These are phyloP conservation scores for Monilinia polystroma DNA, from an alignment of 2,329 filamentous ascomycete genomes.

Conservation along the genomic window DNA sequence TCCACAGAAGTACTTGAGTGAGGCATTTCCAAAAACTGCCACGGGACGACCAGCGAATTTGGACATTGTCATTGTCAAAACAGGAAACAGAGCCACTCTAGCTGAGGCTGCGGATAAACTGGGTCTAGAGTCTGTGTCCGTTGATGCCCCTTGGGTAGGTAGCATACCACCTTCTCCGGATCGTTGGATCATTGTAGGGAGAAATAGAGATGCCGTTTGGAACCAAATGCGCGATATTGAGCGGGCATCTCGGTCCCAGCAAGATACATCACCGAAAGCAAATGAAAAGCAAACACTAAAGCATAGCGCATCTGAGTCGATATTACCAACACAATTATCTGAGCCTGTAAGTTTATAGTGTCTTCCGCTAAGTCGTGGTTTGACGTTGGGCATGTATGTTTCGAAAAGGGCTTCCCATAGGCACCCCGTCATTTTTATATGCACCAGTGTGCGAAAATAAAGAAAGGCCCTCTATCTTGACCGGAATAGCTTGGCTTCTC, in stretches of 20 bases:
- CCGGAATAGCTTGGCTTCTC: background rate
- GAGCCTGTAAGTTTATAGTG: conserved; percentile 3
- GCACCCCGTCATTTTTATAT: background rate
- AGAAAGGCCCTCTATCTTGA: background rate
- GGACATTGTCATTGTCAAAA: conserved; percentile 28
- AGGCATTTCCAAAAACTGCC: conserved; percentile 27
- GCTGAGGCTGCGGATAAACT: conserved; percentile 23
- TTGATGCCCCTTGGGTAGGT: conserved; percentile 25
- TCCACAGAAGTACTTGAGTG: conserved; percentile 23
- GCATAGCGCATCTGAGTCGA: background rate
- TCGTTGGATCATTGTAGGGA: conserved; percentile 28
- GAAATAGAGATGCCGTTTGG: conserved; percentile 28
- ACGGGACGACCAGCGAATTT: conserved; percentile 28
- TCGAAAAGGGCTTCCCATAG: background rate
- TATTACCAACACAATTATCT: background rate
- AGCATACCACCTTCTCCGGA: conserved; percentile 26
- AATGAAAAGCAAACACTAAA: conserved; percentile 16
- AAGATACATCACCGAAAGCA: conserved; percentile 11
- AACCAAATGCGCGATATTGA: conserved; percentile 29
- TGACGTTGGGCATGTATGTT: background rate
- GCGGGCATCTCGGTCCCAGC: conserved; percentile 20
- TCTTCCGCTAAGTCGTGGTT: background rate
- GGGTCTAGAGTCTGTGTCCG: conserved; percentile 24
- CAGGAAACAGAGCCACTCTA: conserved; percentile 18
- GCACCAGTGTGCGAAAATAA: background rate